phyloP scores from a whole-genome alignment of 2,329 filamentous ascomycete genomes.

The Dothidotthia symphoricarpi region DNA sequence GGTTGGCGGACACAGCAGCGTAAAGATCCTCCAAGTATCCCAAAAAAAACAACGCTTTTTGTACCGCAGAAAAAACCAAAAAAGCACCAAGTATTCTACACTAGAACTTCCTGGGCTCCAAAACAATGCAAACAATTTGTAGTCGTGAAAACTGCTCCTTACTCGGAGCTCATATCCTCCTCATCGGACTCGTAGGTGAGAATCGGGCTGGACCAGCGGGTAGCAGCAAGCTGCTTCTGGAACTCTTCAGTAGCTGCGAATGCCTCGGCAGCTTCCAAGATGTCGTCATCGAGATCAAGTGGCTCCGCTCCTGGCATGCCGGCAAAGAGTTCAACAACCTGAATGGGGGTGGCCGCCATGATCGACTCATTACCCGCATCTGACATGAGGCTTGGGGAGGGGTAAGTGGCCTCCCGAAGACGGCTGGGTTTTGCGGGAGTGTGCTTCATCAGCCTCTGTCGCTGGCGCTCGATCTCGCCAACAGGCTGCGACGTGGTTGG shows the following conservation, averaged over 20 bases:
- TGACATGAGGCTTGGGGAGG: constrained; percentile 31
- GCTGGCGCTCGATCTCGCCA: constrained; percentile 30
- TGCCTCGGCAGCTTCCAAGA: constrained; percentile 12
- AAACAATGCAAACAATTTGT: no score
- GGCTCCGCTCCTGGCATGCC: constrained; percentile 21
- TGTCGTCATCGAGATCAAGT: constrained; percentile 19
- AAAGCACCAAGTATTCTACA: no score
- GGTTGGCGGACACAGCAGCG: background rate
- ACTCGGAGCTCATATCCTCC: constrained; percentile 18
- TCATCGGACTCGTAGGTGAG: constrained; percentile 27
- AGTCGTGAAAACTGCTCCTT: background rate
- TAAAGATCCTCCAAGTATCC: no score
- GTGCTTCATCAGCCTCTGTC: constrained; percentile 33
- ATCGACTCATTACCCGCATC: constrained; percentile 26
- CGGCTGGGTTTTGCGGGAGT: constrained; percentile 37
- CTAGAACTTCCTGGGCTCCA: no score
- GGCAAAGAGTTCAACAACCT: constrained; percentile 12
- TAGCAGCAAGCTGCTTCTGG: constrained; percentile 13
- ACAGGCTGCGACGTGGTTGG: constrained; percentile 11
- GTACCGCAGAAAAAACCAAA: no score
- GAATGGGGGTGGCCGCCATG: constrained; percentile 18
- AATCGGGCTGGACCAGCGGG: constrained; percentile 14
- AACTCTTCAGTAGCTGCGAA: constrained; percentile 9
- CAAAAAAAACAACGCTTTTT: no score
- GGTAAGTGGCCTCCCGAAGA: constrained; percentile 34